Percentiles rank a stretch among this genome's conserved stretches.
Evolutionary conservation across 495 filamentous ascomycete species (phyloP).

Genomic region (Penicillium goetzii): DNA sequence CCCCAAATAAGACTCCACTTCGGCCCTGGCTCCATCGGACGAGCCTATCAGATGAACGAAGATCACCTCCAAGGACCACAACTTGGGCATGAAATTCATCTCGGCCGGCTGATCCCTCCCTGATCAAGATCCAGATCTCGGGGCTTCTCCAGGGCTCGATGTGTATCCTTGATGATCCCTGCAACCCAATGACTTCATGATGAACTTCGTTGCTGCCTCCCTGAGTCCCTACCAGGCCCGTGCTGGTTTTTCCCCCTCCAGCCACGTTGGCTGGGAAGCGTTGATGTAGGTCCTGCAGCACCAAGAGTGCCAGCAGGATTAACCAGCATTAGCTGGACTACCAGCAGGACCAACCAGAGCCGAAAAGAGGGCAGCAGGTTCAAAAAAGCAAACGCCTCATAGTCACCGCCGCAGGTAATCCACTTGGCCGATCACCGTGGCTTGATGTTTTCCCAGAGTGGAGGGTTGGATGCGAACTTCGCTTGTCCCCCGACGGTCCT

Average conservation of each 20-base stretch:
- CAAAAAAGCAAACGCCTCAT: constrained; percentile 8
- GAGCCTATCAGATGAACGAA: constrained; percentile 24
- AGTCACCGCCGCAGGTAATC: constrained; percentile 12
- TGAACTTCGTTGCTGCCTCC: constrained; percentile 3
- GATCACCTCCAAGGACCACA: neutral
- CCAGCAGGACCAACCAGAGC: neutral
- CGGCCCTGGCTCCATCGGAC: constrained; percentile 15
- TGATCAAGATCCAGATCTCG: constrained; percentile 25
- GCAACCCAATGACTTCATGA: constrained; percentile 19
- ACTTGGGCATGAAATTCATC: constrained; percentile 4
- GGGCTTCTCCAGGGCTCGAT: neutral
- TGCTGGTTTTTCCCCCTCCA: neutral
- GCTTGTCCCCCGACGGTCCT: neutral
- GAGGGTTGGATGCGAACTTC: neutral
- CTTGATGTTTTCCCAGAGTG: constrained; percentile 1
- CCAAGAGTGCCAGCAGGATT: neutral
- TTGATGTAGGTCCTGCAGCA: constrained; percentile 11
- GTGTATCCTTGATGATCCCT: constrained; percentile 6
- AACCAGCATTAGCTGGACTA: neutral
- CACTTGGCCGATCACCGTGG: constrained; percentile 11
- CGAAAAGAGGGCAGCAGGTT: neutral
- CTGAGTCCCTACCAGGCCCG: neutral
- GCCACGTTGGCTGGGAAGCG: constrained; percentile 32
- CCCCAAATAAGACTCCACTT: neutral
- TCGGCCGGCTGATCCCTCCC: constrained; percentile 20